These are phyloP conservation scores for Globisporangium irregulare DNA, from an alignment of 352 stramenopile species.

Conservation along the genomic window DNA sequence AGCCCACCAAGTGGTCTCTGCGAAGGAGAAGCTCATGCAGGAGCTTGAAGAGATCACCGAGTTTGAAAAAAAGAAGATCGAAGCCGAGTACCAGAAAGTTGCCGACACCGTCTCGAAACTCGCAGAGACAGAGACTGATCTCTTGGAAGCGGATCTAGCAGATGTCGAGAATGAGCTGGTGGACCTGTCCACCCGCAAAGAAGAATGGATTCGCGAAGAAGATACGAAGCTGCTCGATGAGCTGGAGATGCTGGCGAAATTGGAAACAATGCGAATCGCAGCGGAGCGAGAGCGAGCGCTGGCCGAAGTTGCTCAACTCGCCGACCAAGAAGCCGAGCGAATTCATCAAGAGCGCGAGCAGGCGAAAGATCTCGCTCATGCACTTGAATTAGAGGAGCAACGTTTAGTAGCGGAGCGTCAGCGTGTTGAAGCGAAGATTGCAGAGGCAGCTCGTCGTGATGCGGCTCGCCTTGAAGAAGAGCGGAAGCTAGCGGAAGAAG, in stretches of 20 bases:
- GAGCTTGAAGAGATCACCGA: conserved; percentile 1
- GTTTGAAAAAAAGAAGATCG: conserved; percentile 9
- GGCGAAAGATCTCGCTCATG: conserved; percentile 18
- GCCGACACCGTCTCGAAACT: conserved; percentile 10
- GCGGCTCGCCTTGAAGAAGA: conserved; percentile 6
- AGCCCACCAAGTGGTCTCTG: conserved; percentile 4
- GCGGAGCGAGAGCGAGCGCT: conserved; percentile 9
- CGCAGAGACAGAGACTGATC: conserved; percentile 1
- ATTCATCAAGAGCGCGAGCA: conserved; percentile 10
- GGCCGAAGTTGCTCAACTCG: background rate
- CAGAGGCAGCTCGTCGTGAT: conserved; percentile 2
- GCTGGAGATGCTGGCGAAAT: conserved; percentile 9
- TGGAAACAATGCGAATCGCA: conserved; percentile 8
- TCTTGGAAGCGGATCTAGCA: background rate
- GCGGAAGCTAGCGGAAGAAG: conserved; percentile 4
- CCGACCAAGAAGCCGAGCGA: background rate
- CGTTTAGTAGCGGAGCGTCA: conserved; percentile 12
- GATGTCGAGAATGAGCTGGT: conserved; percentile 1
- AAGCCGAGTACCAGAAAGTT: background rate
- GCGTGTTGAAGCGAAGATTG: conserved; percentile 27
- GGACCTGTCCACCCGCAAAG: background rate
- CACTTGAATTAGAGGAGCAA: conserved; percentile 19
- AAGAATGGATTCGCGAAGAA: conserved; percentile 13
- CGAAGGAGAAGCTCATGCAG: conserved; percentile 15
- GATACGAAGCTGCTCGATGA: conserved; percentile 17